phyloP scores from a whole-genome alignment of 306 rosid genomes.

The Canavalia gladiata region DNA sequence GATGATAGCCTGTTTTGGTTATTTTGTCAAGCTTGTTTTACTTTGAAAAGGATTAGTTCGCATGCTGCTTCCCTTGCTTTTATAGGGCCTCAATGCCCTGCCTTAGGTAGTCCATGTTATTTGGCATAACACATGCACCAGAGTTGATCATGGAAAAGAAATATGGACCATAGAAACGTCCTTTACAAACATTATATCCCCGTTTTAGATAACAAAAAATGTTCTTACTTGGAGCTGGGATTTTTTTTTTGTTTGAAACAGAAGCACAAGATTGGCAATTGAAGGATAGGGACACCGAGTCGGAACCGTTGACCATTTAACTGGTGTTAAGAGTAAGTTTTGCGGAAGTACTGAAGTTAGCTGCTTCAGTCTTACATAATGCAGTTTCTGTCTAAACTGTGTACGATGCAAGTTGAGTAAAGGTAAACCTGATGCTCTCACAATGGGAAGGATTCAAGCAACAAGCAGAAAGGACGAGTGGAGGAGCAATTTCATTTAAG shows the following conservation, averaged over 20 bases:
- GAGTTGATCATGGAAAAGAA: not conserved
- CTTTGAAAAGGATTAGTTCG: conserved; percentile 1
- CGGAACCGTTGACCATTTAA: conserved; percentile 85
- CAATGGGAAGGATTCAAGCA: conserved; percentile 42
- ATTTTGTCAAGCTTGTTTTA: not conserved
- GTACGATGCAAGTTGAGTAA: conserved; percentile 49
- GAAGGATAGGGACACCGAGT: conserved; percentile 83
- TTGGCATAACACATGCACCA: conserved; percentile 3
- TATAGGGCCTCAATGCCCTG: conserved; percentile 3
- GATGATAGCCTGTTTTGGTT: conserved; percentile 6
- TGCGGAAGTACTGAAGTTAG: conserved; percentile 48
- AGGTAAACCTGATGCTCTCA: conserved; percentile 54
- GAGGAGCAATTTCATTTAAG: conserved; percentile 43
- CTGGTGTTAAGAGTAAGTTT: conserved; percentile 47
- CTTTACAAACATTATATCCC: not conserved
- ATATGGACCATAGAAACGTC: not conserved
- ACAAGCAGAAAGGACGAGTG: conserved; percentile 44
- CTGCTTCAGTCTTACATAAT: conserved; percentile 49
- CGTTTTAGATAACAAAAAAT: not conserved
- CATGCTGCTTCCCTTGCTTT: conserved; percentile 1
- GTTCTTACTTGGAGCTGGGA: conserved; percentile 44
- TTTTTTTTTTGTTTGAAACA: conserved; percentile 58
- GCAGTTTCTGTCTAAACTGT: conserved; percentile 50
- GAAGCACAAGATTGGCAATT: conserved; percentile 74
- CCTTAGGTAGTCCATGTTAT: not conserved